Conservation (phyloP, 441 rosid species). For the Gossypium gossypioides region DNA sequence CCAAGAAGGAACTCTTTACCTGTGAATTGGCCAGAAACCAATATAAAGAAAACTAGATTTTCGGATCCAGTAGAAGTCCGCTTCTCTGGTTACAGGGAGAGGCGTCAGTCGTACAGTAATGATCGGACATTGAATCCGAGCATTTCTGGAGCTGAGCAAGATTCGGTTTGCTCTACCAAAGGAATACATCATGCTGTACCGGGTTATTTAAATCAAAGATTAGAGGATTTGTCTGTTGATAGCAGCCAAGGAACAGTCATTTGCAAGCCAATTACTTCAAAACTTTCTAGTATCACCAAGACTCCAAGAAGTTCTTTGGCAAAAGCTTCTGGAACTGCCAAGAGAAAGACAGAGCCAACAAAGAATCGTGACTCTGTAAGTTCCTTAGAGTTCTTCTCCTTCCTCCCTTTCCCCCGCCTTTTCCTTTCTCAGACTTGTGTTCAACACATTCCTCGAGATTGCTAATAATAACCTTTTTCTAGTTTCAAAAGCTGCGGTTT, state of each 20-base stretch:
- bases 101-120: slow-evolving; percentile 41
- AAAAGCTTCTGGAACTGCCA: slow-evolving; percentile 45
- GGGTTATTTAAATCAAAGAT: slow-evolving; percentile 28
- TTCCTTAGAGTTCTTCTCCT: background rate
- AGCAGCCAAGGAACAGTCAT: slow-evolving; percentile 65
- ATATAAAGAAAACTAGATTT: slow-evolving; percentile 53
- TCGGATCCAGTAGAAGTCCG: slow-evolving; percentile 30
- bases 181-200: slow-evolving; percentile 30
- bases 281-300: slow-evolving; percentile 37
- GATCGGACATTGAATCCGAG: slow-evolving; percentile 74
- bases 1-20: slow-evolving; percentile 57
- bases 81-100: slow-evolving; percentile 32
- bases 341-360: slow-evolving; percentile 30
- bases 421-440: background rate
- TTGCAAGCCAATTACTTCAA: slow-evolving; percentile 53
- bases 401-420: background rate
- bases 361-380: slow-evolving; percentile 59
- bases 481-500: slow-evolving; percentile 7
- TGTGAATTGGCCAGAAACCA: slow-evolving; percentile 52
- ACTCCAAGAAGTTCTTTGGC: slow-evolving; percentile 30
- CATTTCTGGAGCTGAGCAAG: slow-evolving; percentile 68
- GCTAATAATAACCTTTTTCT: background rate
- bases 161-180: slow-evolving; percentile 48
- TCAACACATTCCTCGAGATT: background rate
- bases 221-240: slow-evolving; percentile 43